phyloP scores from a whole-genome alignment of 306 rosid genomes.

The Trichosanthes truncata region DNA sequence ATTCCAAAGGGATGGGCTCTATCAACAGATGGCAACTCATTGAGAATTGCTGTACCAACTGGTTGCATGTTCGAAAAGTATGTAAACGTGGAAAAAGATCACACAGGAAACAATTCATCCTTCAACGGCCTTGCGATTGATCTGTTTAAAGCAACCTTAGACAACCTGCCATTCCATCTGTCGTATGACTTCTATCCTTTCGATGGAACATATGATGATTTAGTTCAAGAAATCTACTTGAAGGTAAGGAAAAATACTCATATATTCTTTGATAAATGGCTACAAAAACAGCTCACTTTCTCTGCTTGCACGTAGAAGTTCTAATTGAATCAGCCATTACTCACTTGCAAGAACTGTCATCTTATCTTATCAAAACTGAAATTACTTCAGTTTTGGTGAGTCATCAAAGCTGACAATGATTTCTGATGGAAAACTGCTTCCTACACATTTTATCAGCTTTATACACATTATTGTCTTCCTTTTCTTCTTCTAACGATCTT shows the following conservation, averaged over 20 bases:
- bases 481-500: background rate
- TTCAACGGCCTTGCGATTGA: slow-evolving; percentile 28
- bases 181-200: slow-evolving; percentile 16
- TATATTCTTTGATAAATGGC: background rate
- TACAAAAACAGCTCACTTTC: background rate
- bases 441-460: background rate
- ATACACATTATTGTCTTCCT: background rate
- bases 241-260: background rate
- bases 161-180: slow-evolving; percentile 17
- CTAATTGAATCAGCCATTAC: background rate
- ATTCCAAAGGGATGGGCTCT: slow-evolving; percentile 34
- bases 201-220: slow-evolving; percentile 28
- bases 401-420: background rate
- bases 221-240: slow-evolving; percentile 24
- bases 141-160: slow-evolving; percentile 19
- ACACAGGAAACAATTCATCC: background rate
- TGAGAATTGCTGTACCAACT: slow-evolving; percentile 34
- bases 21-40: background rate
- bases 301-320: background rate
- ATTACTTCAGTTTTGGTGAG: background rate
- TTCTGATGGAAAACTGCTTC: background rate
- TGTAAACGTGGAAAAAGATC: slow-evolving; percentile 11
- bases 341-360: background rate
- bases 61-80: slow-evolving; percentile 18
- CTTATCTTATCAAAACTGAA: background rate